Base-by-base conservation (phyloP, 495 filamentous ascomycete species). In the Penicillium lividum region DNA sequence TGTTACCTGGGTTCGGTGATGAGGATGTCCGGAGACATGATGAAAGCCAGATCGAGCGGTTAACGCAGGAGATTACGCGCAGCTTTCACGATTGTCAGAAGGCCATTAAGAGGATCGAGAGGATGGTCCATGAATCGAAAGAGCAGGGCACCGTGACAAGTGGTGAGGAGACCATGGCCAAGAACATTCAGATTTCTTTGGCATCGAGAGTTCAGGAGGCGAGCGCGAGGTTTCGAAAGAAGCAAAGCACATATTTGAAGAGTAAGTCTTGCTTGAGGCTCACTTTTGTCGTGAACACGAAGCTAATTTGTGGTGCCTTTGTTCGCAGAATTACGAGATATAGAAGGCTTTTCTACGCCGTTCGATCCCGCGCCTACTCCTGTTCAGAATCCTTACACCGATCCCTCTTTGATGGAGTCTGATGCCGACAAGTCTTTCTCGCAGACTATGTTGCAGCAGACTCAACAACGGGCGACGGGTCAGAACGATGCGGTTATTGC, bases 1-100 rank as follows among this genome's bases (percentile, higher is more conserved):
- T 98, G 18, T 80, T 98, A 3, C 94, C 94, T 0, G 93, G 95
- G 29, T 98, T 98, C 72, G 92, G 97, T 63, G 94, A 98, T 64
- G 95, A 97, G 57, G 88, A 92, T 28, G 81, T 89, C 45, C 91
- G 93, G 75, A 83, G 76, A 66, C 80, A 82, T 46, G 94, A 97
- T 67, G 94, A 97, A 69, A 76, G 82, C 27, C 86, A 92, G 59
- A 98, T 98, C 61, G 95, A 98, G 82, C 80, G 83, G 54, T 73
- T 97, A 62, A 98, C 94, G 22, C 90, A 92, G 70, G 86, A 89
- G 46, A 93, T 98, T 65, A 98, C 94, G 9, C 82, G 85, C 57
- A 82, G 84, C 45, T 98, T 98, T 67, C 91, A 97, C 69, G 82
- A 87, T 27, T 98, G 95, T 68, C 92, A 97, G 68, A 87, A 83